Base-by-base conservation (phyloP, 2,329 filamentous ascomycete species). In the Paracamarosporium sp. region DNA sequence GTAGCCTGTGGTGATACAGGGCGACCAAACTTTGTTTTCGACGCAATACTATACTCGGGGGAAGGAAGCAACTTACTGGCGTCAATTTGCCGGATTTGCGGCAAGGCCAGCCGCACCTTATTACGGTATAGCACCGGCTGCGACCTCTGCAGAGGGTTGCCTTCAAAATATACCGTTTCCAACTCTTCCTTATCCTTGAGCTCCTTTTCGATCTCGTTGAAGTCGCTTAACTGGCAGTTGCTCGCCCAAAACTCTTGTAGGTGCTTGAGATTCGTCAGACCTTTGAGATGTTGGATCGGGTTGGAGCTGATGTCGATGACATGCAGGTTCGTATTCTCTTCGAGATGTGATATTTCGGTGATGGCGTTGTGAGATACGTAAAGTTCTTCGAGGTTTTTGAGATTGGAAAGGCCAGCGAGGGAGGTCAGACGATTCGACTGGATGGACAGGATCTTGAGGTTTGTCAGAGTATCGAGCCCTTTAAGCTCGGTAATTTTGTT, bases 331-430 rank as follows among this genome's bases (percentile, higher is more conserved):
- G 61, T 68, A 57, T 72, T 77, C 53, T 63, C 52, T 12, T 72
- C 67, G 2, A 98, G 82, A 0, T 93, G 93, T 2, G 87, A 84
- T 11, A 98, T 83, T 1, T 88, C 86, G 17, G 88, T 88, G 45
- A 99, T 83, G n/a, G 90, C 87, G 75, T 99, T 99, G 82, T 99
- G 92, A 5, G 93, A 96, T 65, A 98, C 90, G 79, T 99, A 97
- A 12, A 99, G 85, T 78, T 99, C 95, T 77, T 97, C 92, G 0
- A 99, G 88, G 48, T 87, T 86, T 4, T 86, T 84, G 1, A 94
- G 86, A 9, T 86, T 82, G n/a, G 85, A 85, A 17, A 99, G 85
- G 2, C 92, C 92, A 11, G 87, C 83, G 15, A 99, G 85, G 62
- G 88, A 85, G 56, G 87, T 89, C 65, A 99, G 90, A 50, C 95